Evolutionary conservation across 108 stramenopile genomes (phyloP), one percentile per base, ranked within the genome.

Genomic region (Cyclotella sp.): DNA sequence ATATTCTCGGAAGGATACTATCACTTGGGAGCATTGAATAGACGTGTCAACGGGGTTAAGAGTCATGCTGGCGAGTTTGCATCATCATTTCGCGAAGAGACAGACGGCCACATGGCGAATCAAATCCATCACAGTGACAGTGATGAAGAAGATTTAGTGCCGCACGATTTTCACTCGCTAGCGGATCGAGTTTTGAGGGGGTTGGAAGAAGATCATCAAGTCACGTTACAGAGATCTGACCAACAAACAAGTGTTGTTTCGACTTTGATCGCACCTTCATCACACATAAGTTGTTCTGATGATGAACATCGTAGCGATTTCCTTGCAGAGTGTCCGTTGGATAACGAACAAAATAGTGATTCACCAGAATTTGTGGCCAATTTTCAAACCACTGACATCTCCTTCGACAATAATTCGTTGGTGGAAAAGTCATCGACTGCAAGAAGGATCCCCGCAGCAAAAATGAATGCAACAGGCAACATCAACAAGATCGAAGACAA

Each of bases 101-200:
- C 40, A 27, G 70, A 75, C 27, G 73, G 51, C 43, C 19, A 26
- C 42, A 9, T 18, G 7, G 29, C 18, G 19, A 46, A 63, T 65
- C 26, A 47, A 18, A 24, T 21, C 16, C 47, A 47, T 45, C 60
- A 55, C 4, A 59, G 41, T 54, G 76, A 61, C 1, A 52, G 15
- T 57, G 76, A 55, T 30, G 34, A 14, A n/a, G 42, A 70, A 10
- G 62, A 77, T 10, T 39, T 80, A 3, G 55, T 77, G 22, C 77
- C 75, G 39, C 51, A n/a, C 28, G 84, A 84, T 52, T 84, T 83
- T 68, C 66, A 49, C 24, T 28, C 64, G 39, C 34, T 84, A 22
- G 84, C 84, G 30, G 79, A 80, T 24, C 63, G 66, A 28, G 84
- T 79, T 29, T 66, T 84, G 24, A 59, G 75, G 43, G 79, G 77